Base-by-base conservation (phyloP, 768 basidiomycete species). In the Tulasnella sp. region DNA sequence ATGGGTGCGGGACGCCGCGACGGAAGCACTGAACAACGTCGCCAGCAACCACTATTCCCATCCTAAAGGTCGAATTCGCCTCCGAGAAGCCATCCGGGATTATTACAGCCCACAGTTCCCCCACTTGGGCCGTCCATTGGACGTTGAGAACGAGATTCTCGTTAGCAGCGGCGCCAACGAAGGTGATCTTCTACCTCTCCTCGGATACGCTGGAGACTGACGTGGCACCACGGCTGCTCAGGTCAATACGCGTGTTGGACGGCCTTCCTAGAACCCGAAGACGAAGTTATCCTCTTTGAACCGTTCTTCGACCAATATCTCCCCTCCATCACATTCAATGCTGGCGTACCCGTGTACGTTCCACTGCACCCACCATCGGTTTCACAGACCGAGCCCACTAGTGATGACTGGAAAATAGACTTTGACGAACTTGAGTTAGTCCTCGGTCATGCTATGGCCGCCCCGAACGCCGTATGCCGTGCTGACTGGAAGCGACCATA, bases 281-380 rank as follows among this genome's bases (percentile, higher is more conserved):
- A 99, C 82, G 98, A 99, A 84, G 97, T 99, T 80, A 97, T 99
- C 84, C 91, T 98, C 89, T 96, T 99, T 82, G 98, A 99, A 85
- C 97, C 96, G 1, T 98, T 95, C 87, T 98, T 98, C 83, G 96
- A 98, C 83, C 96, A 98, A 83, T 97, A 96, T 84, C 88, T 96
- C 74, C 92, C 96, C 32, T 94, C 93, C 7, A 92, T 97, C 74
- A 93, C 92, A 39, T 98, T 98, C 89, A 96, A 97, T 81, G 94
- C 93, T 40, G 97, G 95, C 69, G 91, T 89, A 79, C 95, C 96
- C 16, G 91, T 98, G 70, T 98, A 94, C 83, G 95, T 99, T 13
- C 97, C 98, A 5, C 87, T 99, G 29, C 96, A 98, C 82, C 97
- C 98, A 0, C 93, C 95, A n/a, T 82, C 84, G 23, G 82, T 85